Evolutionary conservation across 768 basidiomycete genomes (phyloP).

Genomic region (Boletales sp.): DNA sequence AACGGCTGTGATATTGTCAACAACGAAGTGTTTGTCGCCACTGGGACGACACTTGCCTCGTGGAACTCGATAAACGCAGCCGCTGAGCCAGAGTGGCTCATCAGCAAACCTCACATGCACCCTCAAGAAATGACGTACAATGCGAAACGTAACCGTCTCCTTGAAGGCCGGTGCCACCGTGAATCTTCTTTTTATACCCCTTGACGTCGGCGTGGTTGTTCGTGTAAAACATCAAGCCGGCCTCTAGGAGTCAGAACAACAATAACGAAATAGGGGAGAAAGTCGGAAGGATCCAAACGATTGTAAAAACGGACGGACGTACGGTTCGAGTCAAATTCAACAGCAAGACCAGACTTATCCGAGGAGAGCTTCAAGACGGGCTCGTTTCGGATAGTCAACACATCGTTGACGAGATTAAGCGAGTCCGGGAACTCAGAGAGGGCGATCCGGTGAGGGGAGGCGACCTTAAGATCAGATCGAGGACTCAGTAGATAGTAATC

Average conservation of each 20-base stretch:
- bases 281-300: too few relatives aligned
- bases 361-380: slow-evolving; percentile 54
- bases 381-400: slow-evolving; percentile 29
- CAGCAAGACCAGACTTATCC: slow-evolving; percentile 53
- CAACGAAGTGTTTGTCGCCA: too few relatives aligned
- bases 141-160: slow-evolving; percentile 59
- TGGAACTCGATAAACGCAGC: slow-evolving; percentile 71
- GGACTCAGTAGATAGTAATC: slow-evolving; percentile 59
- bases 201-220: slow-evolving; percentile 48
- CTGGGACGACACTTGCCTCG: slow-evolving; percentile 35
- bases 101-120: neutral
- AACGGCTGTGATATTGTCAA: slow-evolving; percentile 38
- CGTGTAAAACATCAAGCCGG: slow-evolving; percentile 73
- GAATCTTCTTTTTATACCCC: slow-evolving; percentile 64
- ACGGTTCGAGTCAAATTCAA: slow-evolving; percentile 72
- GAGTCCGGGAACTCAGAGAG: slow-evolving; percentile 37
- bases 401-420: slow-evolving; percentile 42
- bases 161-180: slow-evolving; percentile 63
- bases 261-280: too few relatives aligned
- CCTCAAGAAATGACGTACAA: slow-evolving; percentile 32
- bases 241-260: slow-evolving; percentile 40
- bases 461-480: slow-evolving; percentile 28
- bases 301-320: slow-evolving; percentile 18
- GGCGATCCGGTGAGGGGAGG: slow-evolving; percentile 48
- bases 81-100: slow-evolving; percentile 31